Base-by-base conservation (phyloP, 345 rosid species). In the Hibiscus tridactylites region DNA sequence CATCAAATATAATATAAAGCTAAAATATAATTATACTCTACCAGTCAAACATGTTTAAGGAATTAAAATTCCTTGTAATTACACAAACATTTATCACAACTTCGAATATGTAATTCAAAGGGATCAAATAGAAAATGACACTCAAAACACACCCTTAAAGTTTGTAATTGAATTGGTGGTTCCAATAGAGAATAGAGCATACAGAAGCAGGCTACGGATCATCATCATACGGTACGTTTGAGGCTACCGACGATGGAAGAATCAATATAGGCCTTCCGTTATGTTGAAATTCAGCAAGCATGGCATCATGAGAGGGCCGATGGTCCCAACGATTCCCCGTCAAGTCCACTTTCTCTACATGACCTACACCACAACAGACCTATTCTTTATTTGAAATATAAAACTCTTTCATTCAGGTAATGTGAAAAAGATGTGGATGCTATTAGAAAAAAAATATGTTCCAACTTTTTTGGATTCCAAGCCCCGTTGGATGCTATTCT, bases 271-370 rank as follows among this genome's bases (percentile, higher is more conserved):
- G 88, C 74, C 67, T 79, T 77, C 95, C 97, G 11, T 80, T 82
- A 73, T 73, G 81, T 60, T 85, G 86, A 79, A 88, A 89, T 80
- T 87, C 90, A 70, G 82, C 61, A 60, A 84, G 81, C 71, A 84
- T 60, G 47, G 88, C 74, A 69, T 71, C 72, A 46, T 73, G 83
- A 74, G 64, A 52, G 49, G 83, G 78, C 56, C 78, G 80, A 74
- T 61, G 66, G 63, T 81, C 87, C 81, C 84, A 82, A 56, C 21
- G 64, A 74, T 88, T 90, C 35, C 96, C 98, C n/a, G 85, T 84
- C 90, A 94, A 81, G 83, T 94, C 92, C 82, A 94, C 39, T 70
- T 75, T 66, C 83, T 79, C 68, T n/a, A 94, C 85, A 28, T 78
- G 82, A 79, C 91, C 97, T 91, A 71, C 72, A 68, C 31, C 64